Evolutionary conservation across 495 filamentous ascomycete genomes (phyloP), one percentile per base, ranked within the genome.

Genomic region (Aspergillus diversus): DNA sequence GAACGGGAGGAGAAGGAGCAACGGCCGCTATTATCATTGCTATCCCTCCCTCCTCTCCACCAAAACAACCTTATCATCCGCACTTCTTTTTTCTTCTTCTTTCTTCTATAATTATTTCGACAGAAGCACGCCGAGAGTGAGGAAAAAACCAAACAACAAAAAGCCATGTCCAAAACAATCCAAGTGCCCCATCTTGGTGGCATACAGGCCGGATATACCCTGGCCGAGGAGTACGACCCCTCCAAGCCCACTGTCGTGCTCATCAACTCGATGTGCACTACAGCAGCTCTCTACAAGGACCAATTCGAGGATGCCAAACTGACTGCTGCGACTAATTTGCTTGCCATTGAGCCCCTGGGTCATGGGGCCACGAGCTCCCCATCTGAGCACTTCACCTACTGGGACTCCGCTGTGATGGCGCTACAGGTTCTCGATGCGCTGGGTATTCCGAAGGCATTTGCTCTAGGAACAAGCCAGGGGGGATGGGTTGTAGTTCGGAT

Each of bases 401-500:
- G 83, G 83, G 83, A 85, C 67, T 66, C 78, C 9, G 83, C 83
- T 13, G 73, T 77, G 61, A 78, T 81, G 70, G 72, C 76, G 4
- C 59, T 85, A 39, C 79, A 84, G 61, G 77, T 83, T 31, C 68
- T 85, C 72, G 80, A 86, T 34, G 76, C 76, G 5, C 69, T 90
- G 17, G 77, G 80, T 1, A 78, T 90, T 47, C 59, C 81, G 59
- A 85, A 87, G 73, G 84, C 82, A 1, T 89, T 86, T 67, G 81
- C 77, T 0, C 71, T 89, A 7, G 87, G 88, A 12, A 88, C 86
- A 1, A 87, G 83, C 63, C 87, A 90, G 69, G 87, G 88, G 0
- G 86, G 85, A 2, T 90, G 85, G 86, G 83, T 90, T 31, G 83
- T 81, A 0, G 74, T 77, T 5, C 68, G 86, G 13, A 89, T 90